Percentiles rank a stretch among this genome's conserved stretches.
These are phyloP conservation scores for Penicillium subrubescens DNA, from an alignment of 495 filamentous ascomycete genomes.

Conservation along the genomic window DNA sequence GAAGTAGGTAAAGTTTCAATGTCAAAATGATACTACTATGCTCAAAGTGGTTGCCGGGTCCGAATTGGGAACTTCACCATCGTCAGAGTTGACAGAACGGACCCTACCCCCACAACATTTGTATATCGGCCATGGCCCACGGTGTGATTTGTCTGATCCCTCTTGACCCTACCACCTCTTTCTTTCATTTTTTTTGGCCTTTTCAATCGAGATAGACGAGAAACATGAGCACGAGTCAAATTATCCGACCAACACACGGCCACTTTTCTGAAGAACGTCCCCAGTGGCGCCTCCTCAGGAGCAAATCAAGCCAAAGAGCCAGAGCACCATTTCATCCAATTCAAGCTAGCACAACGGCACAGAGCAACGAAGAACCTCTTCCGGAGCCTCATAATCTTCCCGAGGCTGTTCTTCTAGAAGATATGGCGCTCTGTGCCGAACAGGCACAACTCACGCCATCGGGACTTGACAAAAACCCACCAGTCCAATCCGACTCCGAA, in stretches of 20 bases:
- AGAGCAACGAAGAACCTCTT: too few species aligned
- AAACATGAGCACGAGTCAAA: background rate
- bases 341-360: background rate
- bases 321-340: background rate
- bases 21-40: background rate
- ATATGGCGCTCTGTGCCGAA: background rate
- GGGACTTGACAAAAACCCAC: background rate
- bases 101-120: background rate
- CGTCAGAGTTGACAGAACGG: background rate
- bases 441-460: background rate
- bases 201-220: background rate
- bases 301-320: background rate
- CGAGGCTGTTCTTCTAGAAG: background rate
- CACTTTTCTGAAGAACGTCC: too few species aligned
- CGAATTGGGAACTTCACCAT: background rate
- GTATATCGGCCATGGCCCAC: background rate
- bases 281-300: too few species aligned
- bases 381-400: background rate
- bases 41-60: background rate
- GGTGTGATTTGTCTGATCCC: background rate
- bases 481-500: background rate
- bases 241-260: too few species aligned
- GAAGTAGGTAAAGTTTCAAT: background rate
- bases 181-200: too few species aligned
- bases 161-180: background rate